Percentiles rank a stretch among this genome's conserved stretches.
phyloP scores from a whole-genome alignment of 768 basidiomycete genomes.

The Auriscalpium orientale region DNA sequence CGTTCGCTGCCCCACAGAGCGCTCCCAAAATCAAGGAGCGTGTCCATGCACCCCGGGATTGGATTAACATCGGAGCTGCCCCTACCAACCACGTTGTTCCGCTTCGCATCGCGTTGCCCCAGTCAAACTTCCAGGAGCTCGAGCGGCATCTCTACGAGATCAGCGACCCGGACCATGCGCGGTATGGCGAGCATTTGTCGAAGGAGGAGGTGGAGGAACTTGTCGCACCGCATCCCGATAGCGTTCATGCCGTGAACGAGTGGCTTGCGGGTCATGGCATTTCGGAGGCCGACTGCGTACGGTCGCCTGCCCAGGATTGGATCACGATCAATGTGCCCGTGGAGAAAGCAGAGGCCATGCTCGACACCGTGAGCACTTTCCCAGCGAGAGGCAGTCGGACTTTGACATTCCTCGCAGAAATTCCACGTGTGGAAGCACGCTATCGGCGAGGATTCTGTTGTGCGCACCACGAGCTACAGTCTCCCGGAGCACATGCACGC shows the following conservation, averaged over 20 bases:
- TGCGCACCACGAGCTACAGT: conserved; percentile 65
- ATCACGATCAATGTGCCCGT: conserved; percentile 52
- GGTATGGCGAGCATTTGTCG: conserved; percentile 29
- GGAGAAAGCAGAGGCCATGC: conserved; percentile 55
- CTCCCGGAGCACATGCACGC: conserved; percentile 50
- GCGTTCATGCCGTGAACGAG: conserved; percentile 40
- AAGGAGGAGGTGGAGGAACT: conserved; percentile 51
- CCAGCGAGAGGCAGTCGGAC: not conserved
- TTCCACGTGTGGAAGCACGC: conserved; percentile 57
- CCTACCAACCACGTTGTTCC: conserved; percentile 38
- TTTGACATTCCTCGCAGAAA: conserved; percentile 29
- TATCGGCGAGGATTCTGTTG: conserved; percentile 41
- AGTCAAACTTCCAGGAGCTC: conserved; percentile 12
- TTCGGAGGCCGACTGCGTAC: conserved; percentile 27
- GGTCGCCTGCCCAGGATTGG: conserved; percentile 65
- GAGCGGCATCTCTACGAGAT: conserved; percentile 15
- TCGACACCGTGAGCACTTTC: conserved; percentile 47
- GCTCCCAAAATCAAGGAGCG: conserved; percentile 35
- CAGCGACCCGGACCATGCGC: conserved; percentile 12
- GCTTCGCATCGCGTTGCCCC: conserved; percentile 31
- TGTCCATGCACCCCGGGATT: conserved; percentile 38
- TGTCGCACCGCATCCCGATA: conserved; percentile 43
- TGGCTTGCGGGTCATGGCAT: conserved; percentile 59
- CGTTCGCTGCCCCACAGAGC: not conserved
- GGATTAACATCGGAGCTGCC: conserved; percentile 36